phyloP scores from a whole-genome alignment of 305 asterid species.

The Solanum hybrid region DNA sequence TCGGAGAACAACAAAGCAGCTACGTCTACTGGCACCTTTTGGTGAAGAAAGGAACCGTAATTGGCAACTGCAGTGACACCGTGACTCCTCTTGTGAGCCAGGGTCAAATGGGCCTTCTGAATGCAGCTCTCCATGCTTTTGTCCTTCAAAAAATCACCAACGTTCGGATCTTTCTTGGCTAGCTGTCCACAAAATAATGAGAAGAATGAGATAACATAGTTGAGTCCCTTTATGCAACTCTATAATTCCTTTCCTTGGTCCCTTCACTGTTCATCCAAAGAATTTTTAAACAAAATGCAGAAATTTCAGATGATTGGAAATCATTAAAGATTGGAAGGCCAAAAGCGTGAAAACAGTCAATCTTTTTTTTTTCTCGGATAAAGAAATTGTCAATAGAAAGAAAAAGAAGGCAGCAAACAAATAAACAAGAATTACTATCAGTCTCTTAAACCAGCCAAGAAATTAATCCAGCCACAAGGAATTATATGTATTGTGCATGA shows the following conservation, averaged over 20 bases:
- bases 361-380: not conserved
- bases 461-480: not conserved
- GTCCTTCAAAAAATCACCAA: conserved; percentile 40
- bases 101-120: conserved; percentile 67
- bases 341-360: not conserved
- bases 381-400: not conserved
- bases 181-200: conserved; percentile 34
- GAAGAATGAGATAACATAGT: not conserved
- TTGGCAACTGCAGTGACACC: conserved; percentile 77
- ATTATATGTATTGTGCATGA: not conserved
- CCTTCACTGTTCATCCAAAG: not conserved
- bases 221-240: not conserved
- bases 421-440: not conserved
- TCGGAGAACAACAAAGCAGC: conserved; percentile 55
- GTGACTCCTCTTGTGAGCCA: conserved; percentile 90
- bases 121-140: conserved; percentile 49
- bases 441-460: not conserved
- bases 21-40: conserved; percentile 49
- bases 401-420: not conserved
- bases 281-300: not conserved
- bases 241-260: not conserved
- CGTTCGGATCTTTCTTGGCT: conserved; percentile 43
- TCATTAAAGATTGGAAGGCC: not conserved
- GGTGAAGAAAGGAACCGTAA: conserved; percentile 52
- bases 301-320: not conserved